These are phyloP conservation scores for Senna siamea DNA, from an alignment of 306 rosid genomes.

Conservation along the genomic window DNA sequence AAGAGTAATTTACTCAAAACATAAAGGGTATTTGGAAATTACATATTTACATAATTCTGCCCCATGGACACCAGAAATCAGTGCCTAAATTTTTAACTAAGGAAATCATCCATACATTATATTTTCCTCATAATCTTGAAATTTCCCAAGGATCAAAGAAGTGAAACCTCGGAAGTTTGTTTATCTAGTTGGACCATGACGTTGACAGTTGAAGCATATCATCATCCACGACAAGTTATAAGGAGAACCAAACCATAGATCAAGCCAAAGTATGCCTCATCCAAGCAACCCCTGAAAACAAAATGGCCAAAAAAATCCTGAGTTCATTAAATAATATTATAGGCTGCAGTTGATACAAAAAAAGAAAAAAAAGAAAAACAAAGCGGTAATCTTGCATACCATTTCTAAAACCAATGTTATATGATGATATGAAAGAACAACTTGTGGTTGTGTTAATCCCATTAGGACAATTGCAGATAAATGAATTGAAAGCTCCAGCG, in stretches of 20 bases:
- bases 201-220: too few relatives aligned
- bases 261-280: slow-evolving; percentile 45
- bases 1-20: too few relatives aligned
- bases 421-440: slow-evolving; percentile 62
- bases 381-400: slow-evolving; percentile 53
- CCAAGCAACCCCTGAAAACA: slow-evolving; percentile 58
- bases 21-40: too few relatives aligned
- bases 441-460: slow-evolving; percentile 69
- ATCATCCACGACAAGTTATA: slow-evolving; percentile 37
- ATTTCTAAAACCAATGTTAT: slow-evolving; percentile 47
- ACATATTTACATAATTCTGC: slow-evolving; percentile 32
- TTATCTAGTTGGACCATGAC: slow-evolving; percentile 5
- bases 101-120: slow-evolving; percentile 22
- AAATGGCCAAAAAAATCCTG: slow-evolving; percentile 20
- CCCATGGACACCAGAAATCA: not conserved
- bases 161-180: slow-evolving; percentile 21
- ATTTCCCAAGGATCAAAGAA: not conserved
- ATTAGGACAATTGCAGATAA: slow-evolving; percentile 72
- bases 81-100: not conserved
- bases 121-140: not conserved
- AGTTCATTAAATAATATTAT: not conserved
- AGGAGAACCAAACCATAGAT: slow-evolving; percentile 37
- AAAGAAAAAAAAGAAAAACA: not conserved
- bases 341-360: not conserved
- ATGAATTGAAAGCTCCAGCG: slow-evolving; percentile 51